Percentiles rank a stretch among this genome's conserved stretches.
These are phyloP conservation scores for Lachancea meyersii DNA, from an alignment of 805 yeast species.

Conservation along the genomic window DNA sequence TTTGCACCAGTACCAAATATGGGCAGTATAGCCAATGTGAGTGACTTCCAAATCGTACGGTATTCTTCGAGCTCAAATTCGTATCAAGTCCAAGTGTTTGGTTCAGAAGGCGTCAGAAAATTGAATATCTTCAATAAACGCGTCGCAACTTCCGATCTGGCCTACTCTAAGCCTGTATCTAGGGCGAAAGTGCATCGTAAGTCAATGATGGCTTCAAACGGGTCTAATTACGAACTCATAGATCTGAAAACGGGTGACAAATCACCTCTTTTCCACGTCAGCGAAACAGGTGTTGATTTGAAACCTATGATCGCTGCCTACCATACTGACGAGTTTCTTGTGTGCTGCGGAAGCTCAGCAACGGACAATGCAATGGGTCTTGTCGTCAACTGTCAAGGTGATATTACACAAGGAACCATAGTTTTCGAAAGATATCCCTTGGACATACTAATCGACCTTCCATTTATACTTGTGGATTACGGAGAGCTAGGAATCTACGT, in stretches of 20 bases:
- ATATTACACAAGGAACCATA: slow-evolving; percentile 28
- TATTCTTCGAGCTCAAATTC: slow-evolving; percentile 15
- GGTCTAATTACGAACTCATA: slow-evolving; percentile 23
- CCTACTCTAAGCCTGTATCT: slow-evolving; percentile 13
- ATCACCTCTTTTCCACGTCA: slow-evolving; percentile 25
- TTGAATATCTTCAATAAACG: slow-evolving; percentile 13
- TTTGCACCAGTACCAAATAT: slow-evolving; percentile 32
- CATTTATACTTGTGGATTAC: slow-evolving; percentile 22
- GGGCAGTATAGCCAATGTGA: slow-evolving; percentile 13
- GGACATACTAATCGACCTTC: slow-evolving; percentile 18
- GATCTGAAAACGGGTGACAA: slow-evolving; percentile 14
- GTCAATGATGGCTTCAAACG: slow-evolving; percentile 19
- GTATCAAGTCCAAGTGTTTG: slow-evolving; percentile 15
- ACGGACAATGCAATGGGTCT: slow-evolving; percentile 29
- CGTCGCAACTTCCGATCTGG: slow-evolving; percentile 9
- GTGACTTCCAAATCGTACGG: slow-evolving; percentile 17
- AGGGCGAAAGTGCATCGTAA: slow-evolving; percentile 13
- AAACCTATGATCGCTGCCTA: slow-evolving; percentile 22
- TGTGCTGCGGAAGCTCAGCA: slow-evolving; percentile 26
- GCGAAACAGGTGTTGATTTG: slow-evolving; percentile 21
- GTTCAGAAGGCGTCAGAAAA: slow-evolving; percentile 13
- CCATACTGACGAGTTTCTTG: slow-evolving; percentile 18
- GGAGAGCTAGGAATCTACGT: slow-evolving; percentile 11
- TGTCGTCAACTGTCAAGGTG: slow-evolving; percentile 28
- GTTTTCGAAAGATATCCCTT: slow-evolving; percentile 26